Evolutionary conservation across 768 basidiomycete species (phyloP).

Genomic region (Lactifluus echinatus): DNA sequence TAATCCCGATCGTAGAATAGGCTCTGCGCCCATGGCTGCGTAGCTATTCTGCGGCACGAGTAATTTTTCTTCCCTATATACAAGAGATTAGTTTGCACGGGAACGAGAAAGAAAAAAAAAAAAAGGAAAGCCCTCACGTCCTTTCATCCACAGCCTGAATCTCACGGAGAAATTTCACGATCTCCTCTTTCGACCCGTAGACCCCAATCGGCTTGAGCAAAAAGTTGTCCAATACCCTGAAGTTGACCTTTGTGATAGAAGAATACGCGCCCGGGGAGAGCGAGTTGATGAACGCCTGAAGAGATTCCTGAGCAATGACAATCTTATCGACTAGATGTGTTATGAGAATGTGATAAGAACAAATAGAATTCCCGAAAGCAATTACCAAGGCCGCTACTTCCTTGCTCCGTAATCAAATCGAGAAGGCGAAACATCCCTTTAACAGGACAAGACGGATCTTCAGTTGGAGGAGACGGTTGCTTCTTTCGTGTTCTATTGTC

Average conservation of each 20-base stretch:
- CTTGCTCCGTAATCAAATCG: conserved; percentile 42
- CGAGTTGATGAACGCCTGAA: conserved; percentile 40
- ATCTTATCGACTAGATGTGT: conserved; percentile 45
- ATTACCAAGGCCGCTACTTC: conserved; percentile 42
- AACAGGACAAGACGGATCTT: conserved; percentile 22
- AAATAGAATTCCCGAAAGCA: not conserved
- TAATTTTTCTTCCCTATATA: conserved; percentile 19
- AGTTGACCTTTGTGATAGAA: conserved; percentile 47
- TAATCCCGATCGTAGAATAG: conserved; percentile 39
- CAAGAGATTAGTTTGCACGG: not conserved
- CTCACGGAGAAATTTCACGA: conserved; percentile 23
- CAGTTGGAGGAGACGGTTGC: not conserved
- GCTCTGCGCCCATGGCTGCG: conserved; percentile 7
- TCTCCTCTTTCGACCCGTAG: conserved; percentile 40
- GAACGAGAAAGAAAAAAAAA: no score
- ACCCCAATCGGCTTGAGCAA: conserved; percentile 20
- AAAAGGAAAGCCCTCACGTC: conserved; percentile 29
- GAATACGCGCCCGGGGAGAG: conserved; percentile 41
- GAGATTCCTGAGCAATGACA: conserved; percentile 44
- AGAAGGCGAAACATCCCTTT: conserved; percentile 42
- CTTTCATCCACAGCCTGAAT: conserved; percentile 30
- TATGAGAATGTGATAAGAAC: not conserved
- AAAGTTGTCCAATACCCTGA: conserved; percentile 39
- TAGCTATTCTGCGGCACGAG: conserved; percentile 7
- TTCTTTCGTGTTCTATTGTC: no score